Conservation (phyloP, 139 green algal genomes). For the Nannochloris sp. region DNA sequence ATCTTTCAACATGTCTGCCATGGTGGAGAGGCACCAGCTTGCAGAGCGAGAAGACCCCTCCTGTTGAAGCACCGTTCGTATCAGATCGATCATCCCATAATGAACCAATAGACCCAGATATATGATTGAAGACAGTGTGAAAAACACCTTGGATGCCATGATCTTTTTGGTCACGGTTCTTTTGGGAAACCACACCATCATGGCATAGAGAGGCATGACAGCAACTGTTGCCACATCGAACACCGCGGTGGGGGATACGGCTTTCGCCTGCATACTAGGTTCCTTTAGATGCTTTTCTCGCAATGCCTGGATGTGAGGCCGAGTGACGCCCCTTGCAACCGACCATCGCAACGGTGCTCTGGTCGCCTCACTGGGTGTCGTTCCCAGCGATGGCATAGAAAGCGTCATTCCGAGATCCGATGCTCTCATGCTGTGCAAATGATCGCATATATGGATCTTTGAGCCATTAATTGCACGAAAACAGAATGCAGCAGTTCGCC, state of each 20-base stretch:
- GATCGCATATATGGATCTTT: too few species aligned
- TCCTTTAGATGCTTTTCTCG: too few species aligned
- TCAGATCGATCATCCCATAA: constrained; percentile 11
- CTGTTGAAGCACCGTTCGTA: neutral
- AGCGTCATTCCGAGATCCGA: too few species aligned
- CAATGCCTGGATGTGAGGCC: too few species aligned
- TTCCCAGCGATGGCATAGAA: too few species aligned
- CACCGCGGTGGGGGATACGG: constrained; percentile 15
- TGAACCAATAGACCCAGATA: constrained; percentile 13
- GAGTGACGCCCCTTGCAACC: too few species aligned
- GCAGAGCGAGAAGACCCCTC: neutral
- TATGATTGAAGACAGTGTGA: constrained; percentile 16
- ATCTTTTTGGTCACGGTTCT: constrained; percentile 9
- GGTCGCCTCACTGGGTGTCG: too few species aligned
- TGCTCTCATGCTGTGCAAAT: too few species aligned
- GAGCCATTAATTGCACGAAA: too few species aligned
- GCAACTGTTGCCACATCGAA: constrained; percentile 49
- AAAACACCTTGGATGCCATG: neutral
- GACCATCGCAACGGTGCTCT: too few species aligned
- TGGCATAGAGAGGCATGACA: constrained; percentile 53
- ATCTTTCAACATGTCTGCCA: constrained; percentile 36
- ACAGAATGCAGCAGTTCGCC: too few species aligned
- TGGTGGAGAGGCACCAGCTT: constrained; percentile 17
- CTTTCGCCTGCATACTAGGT: too few species aligned
- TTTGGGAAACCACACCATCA: constrained; percentile 44